Evolutionary conservation across 2,329 filamentous ascomycete species (phyloP).

Genomic region (Colletotrichum sp.): DNA sequence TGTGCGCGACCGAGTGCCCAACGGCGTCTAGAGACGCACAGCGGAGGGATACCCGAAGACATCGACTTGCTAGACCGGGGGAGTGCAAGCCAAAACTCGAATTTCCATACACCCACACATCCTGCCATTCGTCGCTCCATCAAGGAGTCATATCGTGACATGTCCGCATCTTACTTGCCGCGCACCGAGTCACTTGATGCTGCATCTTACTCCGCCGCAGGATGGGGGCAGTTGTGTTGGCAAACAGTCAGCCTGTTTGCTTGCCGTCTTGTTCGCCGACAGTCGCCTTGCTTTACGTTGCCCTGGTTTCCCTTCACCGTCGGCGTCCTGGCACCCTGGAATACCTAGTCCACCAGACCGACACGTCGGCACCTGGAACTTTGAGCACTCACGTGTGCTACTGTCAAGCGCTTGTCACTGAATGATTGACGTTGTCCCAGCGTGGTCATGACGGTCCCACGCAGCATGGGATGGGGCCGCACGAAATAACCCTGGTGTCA

Average conservation of each 20-base stretch:
- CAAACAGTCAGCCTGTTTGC: conserved; percentile 17
- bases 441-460: conserved; percentile 1
- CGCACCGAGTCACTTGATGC: conserved; percentile 15
- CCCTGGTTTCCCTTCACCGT: conserved; percentile 1
- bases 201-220: conserved; percentile 18
- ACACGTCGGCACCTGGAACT: neutral
- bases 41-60: conserved; percentile 1
- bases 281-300: neutral
- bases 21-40: neutral
- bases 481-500: conserved; percentile 16
- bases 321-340: neutral
- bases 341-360: neutral
- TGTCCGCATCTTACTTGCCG: conserved; percentile 21
- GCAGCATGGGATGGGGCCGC: conserved; percentile 18
- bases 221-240: conserved; percentile 15
- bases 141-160: conserved; percentile 20
- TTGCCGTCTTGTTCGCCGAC: neutral
- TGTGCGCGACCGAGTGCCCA: neutral
- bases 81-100: conserved; percentile 8
- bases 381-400: neutral
- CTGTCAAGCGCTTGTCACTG: neutral
- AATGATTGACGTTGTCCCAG: conserved; percentile 9
- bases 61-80: neutral
- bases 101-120: neutral
- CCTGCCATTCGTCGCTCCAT: neutral